Evolutionary conservation across 2,329 filamentous ascomycete genomes (phyloP).

Genomic region (Myotisia sp.): DNA sequence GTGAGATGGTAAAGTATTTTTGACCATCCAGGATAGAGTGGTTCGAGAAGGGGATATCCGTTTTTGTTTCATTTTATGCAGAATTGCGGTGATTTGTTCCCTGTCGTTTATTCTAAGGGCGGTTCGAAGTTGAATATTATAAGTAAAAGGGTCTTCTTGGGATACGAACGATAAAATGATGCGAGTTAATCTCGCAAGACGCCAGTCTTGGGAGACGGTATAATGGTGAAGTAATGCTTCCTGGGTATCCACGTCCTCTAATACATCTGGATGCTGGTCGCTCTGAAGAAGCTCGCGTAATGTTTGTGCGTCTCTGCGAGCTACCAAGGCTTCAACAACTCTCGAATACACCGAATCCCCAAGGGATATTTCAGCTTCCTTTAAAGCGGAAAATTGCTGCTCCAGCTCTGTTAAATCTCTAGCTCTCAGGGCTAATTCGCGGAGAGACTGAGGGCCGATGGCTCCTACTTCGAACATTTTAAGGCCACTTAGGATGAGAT

Average conservation of each 20-base stretch:
- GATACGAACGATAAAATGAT: constrained; percentile 35
- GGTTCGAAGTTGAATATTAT: constrained; percentile 29
- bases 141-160: constrained; percentile 19
- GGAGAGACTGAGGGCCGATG: constrained; percentile 62
- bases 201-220: constrained; percentile 37
- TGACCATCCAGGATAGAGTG: constrained; percentile 33
- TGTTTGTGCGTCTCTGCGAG: constrained; percentile 39
- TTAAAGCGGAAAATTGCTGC: constrained; percentile 46
- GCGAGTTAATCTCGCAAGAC: constrained; percentile 41
- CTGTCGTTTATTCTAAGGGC: constrained; percentile 23
- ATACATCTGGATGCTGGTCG: constrained; percentile 51
- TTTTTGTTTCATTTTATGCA: constrained; percentile 38
- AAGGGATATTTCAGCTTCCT: constrained; percentile 48
- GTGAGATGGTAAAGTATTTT: constrained; percentile 21
- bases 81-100: constrained; percentile 18
- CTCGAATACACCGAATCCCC: constrained; percentile 50
- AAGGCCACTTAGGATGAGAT: constrained; percentile 56
- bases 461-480: constrained; percentile 54
- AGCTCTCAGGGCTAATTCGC: constrained; percentile 59
- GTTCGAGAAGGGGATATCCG: constrained; percentile 28
- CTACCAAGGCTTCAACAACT: constrained; percentile 50
- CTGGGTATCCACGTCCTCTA: constrained; percentile 43
- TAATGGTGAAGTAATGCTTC: constrained; percentile 40
- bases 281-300: constrained; percentile 40
- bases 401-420: constrained; percentile 42